These are phyloP conservation scores for Exophiala viscosa DNA, from an alignment of 2,329 filamentous ascomycete genomes.

Conservation along the genomic window DNA sequence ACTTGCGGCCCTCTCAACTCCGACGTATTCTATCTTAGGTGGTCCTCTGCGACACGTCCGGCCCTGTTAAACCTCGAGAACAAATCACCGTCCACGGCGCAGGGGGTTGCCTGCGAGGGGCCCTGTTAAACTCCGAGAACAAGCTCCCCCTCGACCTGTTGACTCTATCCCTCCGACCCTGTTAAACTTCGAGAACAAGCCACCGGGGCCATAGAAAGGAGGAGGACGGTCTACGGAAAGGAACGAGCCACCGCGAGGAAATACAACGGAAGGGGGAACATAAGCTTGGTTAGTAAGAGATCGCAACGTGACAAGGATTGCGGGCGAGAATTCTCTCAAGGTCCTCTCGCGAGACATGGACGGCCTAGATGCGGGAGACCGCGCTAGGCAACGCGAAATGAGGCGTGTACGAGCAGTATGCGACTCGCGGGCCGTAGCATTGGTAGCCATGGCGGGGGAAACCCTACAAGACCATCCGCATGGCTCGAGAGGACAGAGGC, in stretches of 20 bases:
- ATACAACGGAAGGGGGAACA: constrained; percentile 4
- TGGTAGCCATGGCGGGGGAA: background rate
- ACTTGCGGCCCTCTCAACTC: background rate
- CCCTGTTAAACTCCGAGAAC: too few species aligned
- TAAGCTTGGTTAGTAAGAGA: constrained; percentile 9
- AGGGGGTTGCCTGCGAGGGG: too few species aligned
- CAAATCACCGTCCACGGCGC: too few species aligned
- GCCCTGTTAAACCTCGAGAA: constrained; percentile 7
- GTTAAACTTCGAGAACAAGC: constrained; percentile 9
- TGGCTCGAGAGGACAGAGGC: constrained; percentile 5
- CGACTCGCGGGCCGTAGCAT: constrained; percentile 4
- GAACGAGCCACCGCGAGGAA: constrained; percentile 3
- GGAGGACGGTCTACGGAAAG: constrained; percentile 3
- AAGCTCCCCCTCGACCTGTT: too few species aligned
- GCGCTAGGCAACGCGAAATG: constrained; percentile 6
- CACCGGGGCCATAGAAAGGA: constrained; percentile 5
- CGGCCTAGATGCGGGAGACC: constrained; percentile 6
- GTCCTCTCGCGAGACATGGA: constrained; percentile 2
- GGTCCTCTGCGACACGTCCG: background rate
- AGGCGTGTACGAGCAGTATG: background rate
- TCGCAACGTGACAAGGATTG: constrained; percentile 16
- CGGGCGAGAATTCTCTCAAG: background rate
- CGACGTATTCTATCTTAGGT: background rate
- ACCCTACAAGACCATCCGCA: constrained; percentile 1
- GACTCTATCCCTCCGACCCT: too few species aligned